Conservation (phyloP, 139 green algal species). For the Haematococcus lacustris region DNA sequence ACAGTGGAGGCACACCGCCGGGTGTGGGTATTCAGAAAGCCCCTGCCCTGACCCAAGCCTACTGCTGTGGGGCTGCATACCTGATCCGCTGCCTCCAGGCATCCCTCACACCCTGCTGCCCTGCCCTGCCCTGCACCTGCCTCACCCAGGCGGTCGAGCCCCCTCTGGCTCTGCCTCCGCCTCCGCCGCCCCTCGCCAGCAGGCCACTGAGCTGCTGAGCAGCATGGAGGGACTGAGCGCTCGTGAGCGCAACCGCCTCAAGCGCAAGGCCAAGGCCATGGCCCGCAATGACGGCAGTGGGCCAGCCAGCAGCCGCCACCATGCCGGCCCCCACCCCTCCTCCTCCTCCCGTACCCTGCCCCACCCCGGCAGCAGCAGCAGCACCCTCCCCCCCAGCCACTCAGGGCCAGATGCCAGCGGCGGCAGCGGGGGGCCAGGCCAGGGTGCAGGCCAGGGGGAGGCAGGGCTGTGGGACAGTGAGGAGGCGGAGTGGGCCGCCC, state of each 20-base stretch:
- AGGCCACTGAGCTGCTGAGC: constrained; percentile 36
- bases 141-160: too few relatives aligned
- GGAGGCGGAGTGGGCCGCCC: constrained; percentile 40
- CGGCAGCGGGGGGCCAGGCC: too few relatives aligned
- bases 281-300: constrained; percentile 15
- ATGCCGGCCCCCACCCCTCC: too few relatives aligned
- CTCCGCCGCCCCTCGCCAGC: constrained; percentile 22
- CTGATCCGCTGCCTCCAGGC: constrained; percentile 2
- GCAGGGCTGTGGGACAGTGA: too few relatives aligned
- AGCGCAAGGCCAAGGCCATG: constrained; percentile 72
- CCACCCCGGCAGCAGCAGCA: too few relatives aligned
- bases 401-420: too few relatives aligned
- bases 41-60: not conserved
- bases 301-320: too few relatives aligned
- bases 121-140: not conserved
- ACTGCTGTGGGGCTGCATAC: not conserved
- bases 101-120: not conserved
- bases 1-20: too few relatives aligned
- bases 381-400: too few relatives aligned
- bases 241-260: constrained; percentile 75
- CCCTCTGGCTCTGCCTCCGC: too few relatives aligned
- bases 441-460: too few relatives aligned
- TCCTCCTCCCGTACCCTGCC: too few relatives aligned
- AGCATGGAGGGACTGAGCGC: constrained; percentile 57
- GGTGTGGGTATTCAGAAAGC: not conserved